Base-by-base conservation (phyloP, 495 filamentous ascomycete species). In the Hypoxylon fuscum region DNA sequence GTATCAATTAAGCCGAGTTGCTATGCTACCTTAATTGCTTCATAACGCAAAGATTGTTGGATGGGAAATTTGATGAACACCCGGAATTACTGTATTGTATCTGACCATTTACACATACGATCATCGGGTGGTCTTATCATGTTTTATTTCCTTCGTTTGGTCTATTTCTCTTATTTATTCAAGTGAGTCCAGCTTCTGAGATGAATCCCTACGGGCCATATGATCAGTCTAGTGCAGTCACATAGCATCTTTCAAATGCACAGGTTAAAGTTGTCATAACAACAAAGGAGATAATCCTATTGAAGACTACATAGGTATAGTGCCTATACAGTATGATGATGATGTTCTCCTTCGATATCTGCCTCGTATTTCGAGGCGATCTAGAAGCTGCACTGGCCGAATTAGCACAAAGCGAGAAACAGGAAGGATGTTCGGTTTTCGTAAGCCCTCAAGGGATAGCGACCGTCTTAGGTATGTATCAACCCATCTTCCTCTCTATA, bases 291-390 rank as follows among this genome's bases (percentile, higher is more conserved):
- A 55, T 17, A 34, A 15, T 55, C 62, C 2, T 43, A 60, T 60
- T 56, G 35, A 55, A 37, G 49, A 60, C 62, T 65, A 65, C 32
- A 55, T 52, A 65, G 23, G 50, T 50, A 51, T 59, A 43, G 41
- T 46, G 47, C 35, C 23, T 48, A 58, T 43, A 14, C 41, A 58
- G 55, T 54, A 43, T 48, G 23, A 25, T 29, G 21, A 17, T 29
- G 15, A 12, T 48, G 20, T 34, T 42, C 48, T 47, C 32, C 55
- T 44, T 55, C 42, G 50, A 54, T 65, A 59, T 65, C 62, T 48
- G 44, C 55, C 62, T 44, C 44, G 32, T 47, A 10, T 44, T 44
- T 20, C 40, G 50, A 60, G 44, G 55, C 55, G 55, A 54, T 60
- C 50, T 65, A 65, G 53, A 54, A 47, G 45, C 45, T 51, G 37